Conservation (phyloP, 495 filamentous ascomycete genomes). For the Aspergillus cristatus region DNA sequence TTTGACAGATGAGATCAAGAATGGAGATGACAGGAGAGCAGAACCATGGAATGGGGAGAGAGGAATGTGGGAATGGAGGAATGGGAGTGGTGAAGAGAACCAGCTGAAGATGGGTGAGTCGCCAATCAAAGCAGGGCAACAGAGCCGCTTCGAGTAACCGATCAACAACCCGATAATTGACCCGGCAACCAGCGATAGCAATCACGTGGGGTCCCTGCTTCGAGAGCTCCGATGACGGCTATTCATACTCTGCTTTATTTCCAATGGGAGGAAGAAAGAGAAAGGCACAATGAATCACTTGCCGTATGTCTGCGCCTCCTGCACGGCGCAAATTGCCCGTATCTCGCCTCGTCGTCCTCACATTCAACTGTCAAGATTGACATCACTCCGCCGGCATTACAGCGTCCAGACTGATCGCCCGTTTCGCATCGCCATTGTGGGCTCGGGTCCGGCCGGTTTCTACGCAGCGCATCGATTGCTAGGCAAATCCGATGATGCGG, state of each 20-base stretch:
- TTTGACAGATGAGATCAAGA: slow-evolving; percentile 8
- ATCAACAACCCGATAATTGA: slow-evolving; percentile 26
- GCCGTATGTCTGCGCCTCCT: slow-evolving; percentile 26
- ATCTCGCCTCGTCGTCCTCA: slow-evolving; percentile 6
- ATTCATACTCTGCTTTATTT: not conserved
- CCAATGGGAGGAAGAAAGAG: not conserved
- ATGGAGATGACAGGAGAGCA: slow-evolving; percentile 1
- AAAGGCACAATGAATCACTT: slow-evolving; percentile 16
- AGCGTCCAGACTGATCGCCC: slow-evolving; percentile 40
- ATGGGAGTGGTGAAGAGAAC: no score
- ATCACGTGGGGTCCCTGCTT: slow-evolving; percentile 17
- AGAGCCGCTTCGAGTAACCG: slow-evolving; percentile 3
- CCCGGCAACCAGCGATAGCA: slow-evolving; percentile 25
- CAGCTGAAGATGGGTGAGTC: slow-evolving; percentile 7
- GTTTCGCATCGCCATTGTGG: slow-evolving; percentile 77
- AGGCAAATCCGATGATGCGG: slow-evolving; percentile 56
- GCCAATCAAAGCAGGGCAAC: no score
- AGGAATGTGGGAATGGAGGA: slow-evolving; percentile 14
- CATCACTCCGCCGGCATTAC: slow-evolving; percentile 17
- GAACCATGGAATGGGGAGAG: slow-evolving; percentile 3
- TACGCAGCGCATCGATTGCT: slow-evolving; percentile 84
- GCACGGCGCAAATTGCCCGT: slow-evolving; percentile 16
- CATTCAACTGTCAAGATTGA: no score
- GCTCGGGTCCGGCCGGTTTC: slow-evolving; percentile 93
- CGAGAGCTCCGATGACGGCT: not conserved